phyloP scores from a whole-genome alignment of 148 eudicot genomes.

The Nepenthes mirabilis region DNA sequence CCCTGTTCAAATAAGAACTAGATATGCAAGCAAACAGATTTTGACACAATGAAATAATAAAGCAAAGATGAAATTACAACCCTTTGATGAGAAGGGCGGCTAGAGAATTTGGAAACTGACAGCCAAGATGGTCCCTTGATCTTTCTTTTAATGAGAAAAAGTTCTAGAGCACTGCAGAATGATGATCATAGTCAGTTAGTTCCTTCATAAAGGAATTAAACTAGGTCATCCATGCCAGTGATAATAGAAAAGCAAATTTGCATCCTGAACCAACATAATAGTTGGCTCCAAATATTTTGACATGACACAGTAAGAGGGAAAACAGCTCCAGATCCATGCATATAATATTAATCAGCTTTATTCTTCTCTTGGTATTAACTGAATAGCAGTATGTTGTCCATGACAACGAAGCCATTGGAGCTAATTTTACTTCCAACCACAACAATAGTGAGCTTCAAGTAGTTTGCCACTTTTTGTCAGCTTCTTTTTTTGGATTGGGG shows the following conservation, averaged over 20 bases:
- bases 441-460: too few species aligned
- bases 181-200: slow-evolving; percentile 8
- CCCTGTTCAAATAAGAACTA: background rate
- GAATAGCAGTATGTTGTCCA: too few species aligned
- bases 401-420: too few species aligned
- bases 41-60: background rate
- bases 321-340: background rate
- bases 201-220: background rate
- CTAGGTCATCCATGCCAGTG: background rate
- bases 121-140: slow-evolving; percentile 97
- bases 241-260: background rate
- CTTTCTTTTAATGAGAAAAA: slow-evolving; percentile 80
- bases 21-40: background rate
- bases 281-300: background rate
- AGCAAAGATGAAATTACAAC: slow-evolving; percentile 26
- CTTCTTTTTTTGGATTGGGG: too few species aligned
- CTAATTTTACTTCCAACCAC: too few species aligned
- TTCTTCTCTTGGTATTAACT: too few species aligned
- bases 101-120: slow-evolving; percentile 60
- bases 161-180: slow-evolving; percentile 70
- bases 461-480: too few species aligned
- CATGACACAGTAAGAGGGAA: background rate
- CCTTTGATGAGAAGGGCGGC: slow-evolving; percentile 50
- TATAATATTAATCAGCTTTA: background rate
- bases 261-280: background rate